These are phyloP conservation scores for Mycena maculata DNA, from an alignment of 768 basidiomycete species.

Conservation along the genomic window DNA sequence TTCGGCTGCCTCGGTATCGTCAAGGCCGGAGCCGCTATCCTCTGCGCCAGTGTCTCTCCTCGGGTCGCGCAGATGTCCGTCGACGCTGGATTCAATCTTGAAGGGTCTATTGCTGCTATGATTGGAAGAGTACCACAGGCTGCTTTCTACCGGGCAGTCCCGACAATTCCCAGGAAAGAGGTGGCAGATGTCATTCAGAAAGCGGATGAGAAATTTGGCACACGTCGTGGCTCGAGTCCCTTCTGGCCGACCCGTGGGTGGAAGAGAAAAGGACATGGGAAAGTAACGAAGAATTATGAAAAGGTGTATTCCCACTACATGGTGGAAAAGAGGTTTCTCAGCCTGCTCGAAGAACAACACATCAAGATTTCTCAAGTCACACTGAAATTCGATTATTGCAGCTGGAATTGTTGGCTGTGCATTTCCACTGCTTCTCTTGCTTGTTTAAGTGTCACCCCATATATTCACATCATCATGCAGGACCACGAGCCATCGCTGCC, in stretches of 20 bases:
- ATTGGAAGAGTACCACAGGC: not conserved
- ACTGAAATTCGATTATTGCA: not conserved
- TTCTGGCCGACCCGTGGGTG: too few relatives aligned
- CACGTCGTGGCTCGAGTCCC: too few relatives aligned
- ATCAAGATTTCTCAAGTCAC: not conserved
- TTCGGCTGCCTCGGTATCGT: slow-evolving; percentile 40
- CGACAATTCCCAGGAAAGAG: too few relatives aligned
- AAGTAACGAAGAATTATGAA: too few relatives aligned
- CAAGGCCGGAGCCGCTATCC: slow-evolving; percentile 26
- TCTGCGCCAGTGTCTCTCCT: slow-evolving; percentile 10
- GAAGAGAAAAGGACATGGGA: too few relatives aligned
- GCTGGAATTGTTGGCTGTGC: slow-evolving; percentile 1
- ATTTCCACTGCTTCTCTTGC: not conserved
- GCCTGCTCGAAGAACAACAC: slow-evolving; percentile 9
- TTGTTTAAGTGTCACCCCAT: not conserved
- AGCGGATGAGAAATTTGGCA: not conserved
- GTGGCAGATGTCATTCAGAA: too few relatives aligned
- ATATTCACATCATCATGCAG: not conserved
- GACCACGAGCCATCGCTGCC: not conserved
- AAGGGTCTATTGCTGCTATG: slow-evolving; percentile 6
- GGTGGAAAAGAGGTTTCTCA: not conserved
- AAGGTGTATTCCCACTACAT: too few relatives aligned
- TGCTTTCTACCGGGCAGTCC: not conserved
- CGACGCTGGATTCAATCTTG: slow-evolving; percentile 8
- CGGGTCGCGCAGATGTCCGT: slow-evolving; percentile 14